These are phyloP conservation scores for Saccharomycopsis babjevae DNA, from an alignment of 805 yeast genomes.

Conservation along the genomic window DNA sequence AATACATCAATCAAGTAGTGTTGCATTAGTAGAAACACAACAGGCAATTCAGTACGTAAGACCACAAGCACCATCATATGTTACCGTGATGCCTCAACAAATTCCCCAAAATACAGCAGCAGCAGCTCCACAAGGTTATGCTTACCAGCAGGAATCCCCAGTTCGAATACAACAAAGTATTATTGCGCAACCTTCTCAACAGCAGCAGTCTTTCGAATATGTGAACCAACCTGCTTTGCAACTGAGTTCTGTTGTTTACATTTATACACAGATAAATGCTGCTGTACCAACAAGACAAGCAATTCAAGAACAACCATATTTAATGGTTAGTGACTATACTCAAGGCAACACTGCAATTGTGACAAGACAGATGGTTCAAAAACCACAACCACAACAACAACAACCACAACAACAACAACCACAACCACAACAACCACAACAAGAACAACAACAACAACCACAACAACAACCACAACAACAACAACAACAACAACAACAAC, in stretches of 20 bases:
- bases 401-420: conserved; percentile 3
- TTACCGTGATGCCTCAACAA: not conserved
- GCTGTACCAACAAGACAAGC: not conserved
- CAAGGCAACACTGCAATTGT: not conserved
- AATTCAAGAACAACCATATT: not conserved
- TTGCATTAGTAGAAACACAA: not conserved
- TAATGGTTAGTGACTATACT: not conserved
- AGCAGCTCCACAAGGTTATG: not conserved
- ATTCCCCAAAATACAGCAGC: not conserved
- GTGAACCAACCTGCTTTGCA: not conserved
- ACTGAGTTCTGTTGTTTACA: not conserved
- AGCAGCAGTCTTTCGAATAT: not conserved
- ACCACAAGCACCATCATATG: not conserved
- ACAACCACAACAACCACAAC: conserved; percentile 3
- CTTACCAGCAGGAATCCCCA: not conserved
- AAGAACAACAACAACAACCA: conserved; percentile 3
- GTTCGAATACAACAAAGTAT: not conserved
- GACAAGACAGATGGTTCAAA: not conserved
- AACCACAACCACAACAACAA: conserved; percentile 5
- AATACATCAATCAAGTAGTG: not conserved
- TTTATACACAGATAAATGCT: not conserved
- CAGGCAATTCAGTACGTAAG: not conserved
- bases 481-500: not conserved
- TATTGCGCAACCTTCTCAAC: not conserved
- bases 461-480: not conserved